These are phyloP conservation scores for Cocos nucifera DNA, from an alignment of 176 grass and related monocot genomes.

Conservation along the genomic window DNA sequence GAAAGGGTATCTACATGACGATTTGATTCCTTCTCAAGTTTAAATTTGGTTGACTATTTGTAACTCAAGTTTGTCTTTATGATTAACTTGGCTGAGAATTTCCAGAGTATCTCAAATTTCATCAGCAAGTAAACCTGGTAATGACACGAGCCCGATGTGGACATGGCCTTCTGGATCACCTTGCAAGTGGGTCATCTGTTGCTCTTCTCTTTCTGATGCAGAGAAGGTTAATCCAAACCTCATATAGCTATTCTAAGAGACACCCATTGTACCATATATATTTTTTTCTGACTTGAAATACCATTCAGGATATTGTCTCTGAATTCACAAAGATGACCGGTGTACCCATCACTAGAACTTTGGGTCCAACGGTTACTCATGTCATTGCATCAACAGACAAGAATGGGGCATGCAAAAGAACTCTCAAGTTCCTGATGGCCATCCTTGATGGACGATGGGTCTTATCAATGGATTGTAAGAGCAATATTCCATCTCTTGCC, in stretches of 20 bases:
- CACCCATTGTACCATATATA: too few species aligned
- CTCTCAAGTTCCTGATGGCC: constrained; percentile 83
- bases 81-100: background rate
- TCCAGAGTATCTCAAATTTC: constrained; percentile 38
- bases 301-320: constrained; percentile 42
- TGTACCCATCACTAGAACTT: constrained; percentile 45
- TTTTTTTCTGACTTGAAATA: constrained; percentile 24
- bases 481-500: background rate
- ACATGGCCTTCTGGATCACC: constrained; percentile 59
- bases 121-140: constrained; percentile 19
- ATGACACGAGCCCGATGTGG: constrained; percentile 34
- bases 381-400: constrained; percentile 66
- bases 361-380: constrained; percentile 69
- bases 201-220: constrained; percentile 66
- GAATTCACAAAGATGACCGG: constrained; percentile 59
- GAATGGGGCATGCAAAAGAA: constrained; percentile 76
- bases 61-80: too few species aligned
- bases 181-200: constrained; percentile 74
- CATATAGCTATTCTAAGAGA: too few species aligned
- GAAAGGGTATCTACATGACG: constrained; percentile 37
- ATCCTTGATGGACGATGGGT: constrained; percentile 89
- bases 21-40: background rate
- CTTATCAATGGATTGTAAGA: constrained; percentile 70
- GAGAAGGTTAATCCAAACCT: constrained; percentile 50
- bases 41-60: too few species aligned